Percentiles rank a stretch among this genome's conserved stretches.
These are phyloP conservation scores for Cercis canadensis DNA, from an alignment of 306 rosid species.

Conservation along the genomic window DNA sequence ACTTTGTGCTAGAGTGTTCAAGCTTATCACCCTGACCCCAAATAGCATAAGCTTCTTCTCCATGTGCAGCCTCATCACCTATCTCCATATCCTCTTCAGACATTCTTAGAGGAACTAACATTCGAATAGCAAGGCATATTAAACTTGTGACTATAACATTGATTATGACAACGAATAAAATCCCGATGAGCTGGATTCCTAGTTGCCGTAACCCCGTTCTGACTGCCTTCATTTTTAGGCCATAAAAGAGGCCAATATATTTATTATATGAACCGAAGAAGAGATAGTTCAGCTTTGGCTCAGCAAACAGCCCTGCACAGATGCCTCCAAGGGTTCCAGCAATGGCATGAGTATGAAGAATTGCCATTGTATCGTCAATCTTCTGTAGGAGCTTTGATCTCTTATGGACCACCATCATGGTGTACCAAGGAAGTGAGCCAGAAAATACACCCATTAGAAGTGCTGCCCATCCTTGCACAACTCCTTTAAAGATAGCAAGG, in stretches of 20 bases:
- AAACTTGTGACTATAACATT: conserved; percentile 48
- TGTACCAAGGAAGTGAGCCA: conserved; percentile 56
- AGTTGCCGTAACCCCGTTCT: conserved; percentile 38
- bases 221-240: conserved; percentile 4
- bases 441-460: conserved; percentile 53
- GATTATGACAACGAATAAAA: conserved; percentile 38
- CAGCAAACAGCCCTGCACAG: conserved; percentile 54
- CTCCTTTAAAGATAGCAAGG: conserved; percentile 29
- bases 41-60: conserved; percentile 63
- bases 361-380: conserved; percentile 61
- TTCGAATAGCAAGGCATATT: conserved; percentile 42
- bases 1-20: conserved; percentile 44
- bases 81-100: conserved; percentile 63
- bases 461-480: conserved; percentile 64
- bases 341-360: conserved; percentile 57
- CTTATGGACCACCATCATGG: conserved; percentile 62
- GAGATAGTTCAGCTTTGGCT: conserved; percentile 40
- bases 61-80: conserved; percentile 65
- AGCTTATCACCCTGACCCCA: conserved; percentile 65
- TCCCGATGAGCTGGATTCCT: conserved; percentile 39
- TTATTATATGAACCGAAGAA: conserved; percentile 6
- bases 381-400: conserved; percentile 52
- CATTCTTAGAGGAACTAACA: conserved; percentile 50
- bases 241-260: conserved; percentile 52
- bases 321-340: conserved; percentile 59